Percentiles rank a stretch among this genome's conserved stretches.
Conservation (phyloP, 2,329 filamentous ascomycete genomes). For the Dryadomyces quercus-mongolicae region DNA sequence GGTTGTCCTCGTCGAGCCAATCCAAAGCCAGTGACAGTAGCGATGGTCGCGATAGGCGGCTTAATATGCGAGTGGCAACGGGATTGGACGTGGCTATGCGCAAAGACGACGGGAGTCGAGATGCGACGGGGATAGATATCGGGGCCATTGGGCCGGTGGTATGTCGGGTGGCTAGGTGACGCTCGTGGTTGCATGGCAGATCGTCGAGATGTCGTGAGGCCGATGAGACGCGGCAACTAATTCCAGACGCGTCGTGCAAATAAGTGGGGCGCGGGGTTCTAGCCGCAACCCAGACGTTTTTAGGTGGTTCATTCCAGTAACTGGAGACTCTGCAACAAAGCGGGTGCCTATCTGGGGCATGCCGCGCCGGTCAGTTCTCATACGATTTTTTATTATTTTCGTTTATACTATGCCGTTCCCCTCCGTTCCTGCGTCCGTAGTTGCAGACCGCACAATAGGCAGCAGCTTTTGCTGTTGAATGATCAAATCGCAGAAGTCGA, state of each 20-base stretch:
- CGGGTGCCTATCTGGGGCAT: too few species aligned
- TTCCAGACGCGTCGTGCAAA: neutral
- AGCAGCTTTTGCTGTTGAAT: too few species aligned
- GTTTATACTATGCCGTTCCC: too few species aligned
- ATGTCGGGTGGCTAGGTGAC: neutral
- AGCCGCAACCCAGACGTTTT: neutral
- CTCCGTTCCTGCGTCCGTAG: too few species aligned
- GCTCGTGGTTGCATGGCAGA: too few species aligned
- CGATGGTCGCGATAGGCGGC: constrained; percentile 57
- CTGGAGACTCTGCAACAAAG: too few species aligned
- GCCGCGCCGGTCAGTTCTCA: too few species aligned
- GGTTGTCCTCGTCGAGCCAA: constrained; percentile 62
- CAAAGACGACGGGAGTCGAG: constrained; percentile 58
- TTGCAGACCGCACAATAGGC: too few species aligned
- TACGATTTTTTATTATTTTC: too few species aligned
- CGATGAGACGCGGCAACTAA: neutral
- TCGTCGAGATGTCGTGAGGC: neutral
- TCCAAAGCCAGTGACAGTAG: constrained; percentile 60
- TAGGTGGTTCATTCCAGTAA: too few species aligned
- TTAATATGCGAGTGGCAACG: constrained; percentile 53
- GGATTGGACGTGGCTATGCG: constrained; percentile 54
- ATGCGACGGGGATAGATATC: constrained; percentile 57
- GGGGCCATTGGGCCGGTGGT: constrained; percentile 29
- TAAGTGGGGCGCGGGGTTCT: neutral
- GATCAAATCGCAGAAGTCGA: too few species aligned